A percentile compares a stretch with the other conserved stretches of the same genome.
These are phyloP conservation scores for Gnomoniopsis smithogilvyi DNA, from an alignment of 2,329 filamentous ascomycete species.

Conservation along the genomic window DNA sequence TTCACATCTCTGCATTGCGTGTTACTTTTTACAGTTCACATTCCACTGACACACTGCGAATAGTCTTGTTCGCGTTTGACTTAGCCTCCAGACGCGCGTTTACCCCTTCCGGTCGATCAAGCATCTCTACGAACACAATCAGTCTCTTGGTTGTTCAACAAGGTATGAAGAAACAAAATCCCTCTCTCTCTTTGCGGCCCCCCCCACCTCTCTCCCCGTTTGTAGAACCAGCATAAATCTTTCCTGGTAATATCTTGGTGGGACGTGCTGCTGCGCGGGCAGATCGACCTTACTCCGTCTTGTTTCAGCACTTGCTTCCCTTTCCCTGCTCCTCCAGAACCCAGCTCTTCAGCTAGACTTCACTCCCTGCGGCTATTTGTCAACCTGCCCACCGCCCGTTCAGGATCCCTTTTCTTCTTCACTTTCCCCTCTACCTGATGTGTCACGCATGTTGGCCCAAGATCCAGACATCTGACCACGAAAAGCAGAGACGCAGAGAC, in stretches of 20 bases:
- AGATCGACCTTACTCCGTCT: slow-evolving; percentile 1
- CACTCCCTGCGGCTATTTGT: neutral
- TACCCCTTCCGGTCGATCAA: slow-evolving; percentile 5
- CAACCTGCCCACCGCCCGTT: neutral
- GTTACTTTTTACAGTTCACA: neutral
- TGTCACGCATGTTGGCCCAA: neutral
- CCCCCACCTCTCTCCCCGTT: neutral
- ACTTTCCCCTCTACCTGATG: neutral
- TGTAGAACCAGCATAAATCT: slow-evolving; percentile 8
- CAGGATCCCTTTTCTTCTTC: neutral
- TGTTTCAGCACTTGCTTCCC: slow-evolving; percentile 14
- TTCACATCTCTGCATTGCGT: neutral
- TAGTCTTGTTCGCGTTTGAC: neutral
- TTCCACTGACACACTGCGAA: neutral
- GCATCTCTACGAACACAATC: slow-evolving; percentile 1
- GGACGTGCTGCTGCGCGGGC: slow-evolving; percentile 5
- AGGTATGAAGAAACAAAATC: slow-evolving; percentile 6
- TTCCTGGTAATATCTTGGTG: neutral
- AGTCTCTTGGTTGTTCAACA: slow-evolving; percentile 1
- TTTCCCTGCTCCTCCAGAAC: slow-evolving; percentile 5
- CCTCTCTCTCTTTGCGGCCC: too few species aligned
- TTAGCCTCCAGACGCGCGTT: neutral
- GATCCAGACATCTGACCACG: slow-evolving; percentile 6
- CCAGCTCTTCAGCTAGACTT: neutral
- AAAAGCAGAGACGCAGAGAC: slow-evolving; percentile 10